These are phyloP conservation scores for Thermoascus crustaceus DNA, from an alignment of 2,329 filamentous ascomycete genomes.

Conservation along the genomic window DNA sequence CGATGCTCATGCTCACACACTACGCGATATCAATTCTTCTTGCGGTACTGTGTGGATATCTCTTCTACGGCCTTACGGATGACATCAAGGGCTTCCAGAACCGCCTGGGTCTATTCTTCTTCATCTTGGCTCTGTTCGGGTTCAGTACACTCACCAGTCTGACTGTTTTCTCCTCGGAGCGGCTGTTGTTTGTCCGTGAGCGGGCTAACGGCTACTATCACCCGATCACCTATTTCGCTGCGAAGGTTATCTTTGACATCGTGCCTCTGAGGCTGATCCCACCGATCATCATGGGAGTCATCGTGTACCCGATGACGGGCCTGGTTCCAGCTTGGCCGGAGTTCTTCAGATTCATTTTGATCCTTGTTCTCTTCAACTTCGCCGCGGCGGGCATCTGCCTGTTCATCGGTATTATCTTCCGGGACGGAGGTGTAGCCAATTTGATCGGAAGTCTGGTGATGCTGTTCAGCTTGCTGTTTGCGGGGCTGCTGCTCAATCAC, in stretches of 20 bases:
- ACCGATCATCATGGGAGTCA: slow-evolving; percentile 87
- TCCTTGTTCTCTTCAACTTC: slow-evolving; percentile 91
- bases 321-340: slow-evolving; percentile 71
- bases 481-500: slow-evolving; percentile 87
- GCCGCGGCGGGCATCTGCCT: slow-evolving; percentile 88
- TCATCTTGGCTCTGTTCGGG: slow-evolving; percentile 87
- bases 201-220: slow-evolving; percentile 95
- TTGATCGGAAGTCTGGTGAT: slow-evolving; percentile 91
- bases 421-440: slow-evolving; percentile 84
- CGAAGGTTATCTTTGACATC: slow-evolving; percentile 98
- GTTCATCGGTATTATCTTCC: slow-evolving; percentile 93
- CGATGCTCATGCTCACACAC: slow-evolving; percentile 96
- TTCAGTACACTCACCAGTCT: slow-evolving; percentile 93
- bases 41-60: slow-evolving; percentile 85
- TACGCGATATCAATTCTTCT: slow-evolving; percentile 95
- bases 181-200: slow-evolving; percentile 84
- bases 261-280: slow-evolving; percentile 89
- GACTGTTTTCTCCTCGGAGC: slow-evolving; percentile 85
- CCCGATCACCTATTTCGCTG: slow-evolving; percentile 84
- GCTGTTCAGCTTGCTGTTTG: slow-evolving; percentile 93
- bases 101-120: slow-evolving; percentile 93
- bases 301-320: slow-evolving; percentile 97
- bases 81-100: slow-evolving; percentile 98
- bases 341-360: slow-evolving; percentile 85
- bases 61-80: slow-evolving; percentile 93